Evolutionary conservation across 2,329 filamentous ascomycete genomes (phyloP), one percentile per base, ranked within the genome.

Genomic region (Botrytis medusae): DNA sequence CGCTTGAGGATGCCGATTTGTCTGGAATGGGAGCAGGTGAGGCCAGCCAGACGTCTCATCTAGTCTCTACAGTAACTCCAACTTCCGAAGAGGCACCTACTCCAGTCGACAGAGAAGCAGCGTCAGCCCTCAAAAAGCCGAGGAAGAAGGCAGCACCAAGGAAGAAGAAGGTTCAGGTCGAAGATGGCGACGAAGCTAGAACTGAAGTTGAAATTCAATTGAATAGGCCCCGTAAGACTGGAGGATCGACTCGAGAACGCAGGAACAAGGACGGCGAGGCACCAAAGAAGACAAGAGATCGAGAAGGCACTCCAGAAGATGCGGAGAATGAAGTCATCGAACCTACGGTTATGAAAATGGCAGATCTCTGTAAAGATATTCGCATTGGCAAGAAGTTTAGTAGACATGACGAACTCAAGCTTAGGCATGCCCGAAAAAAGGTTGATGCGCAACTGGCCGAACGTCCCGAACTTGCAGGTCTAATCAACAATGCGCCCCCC

Each of bases 351-450:
- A 86, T 92, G 40, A 93, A 89, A 71, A 93, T 96, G 90, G 87
- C 86, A 61, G 91, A 94, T 73, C 83, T 96, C 4, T 92, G 89
- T 68, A 88, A 87, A 75, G 91, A 93, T 78, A 84, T 92, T 70
- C 86, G 87, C 34, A 91, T 91, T 72, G 93, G 93, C 73, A 93
- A 92, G 80, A 90, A 91, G 74, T 95, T 93, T 72, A 91, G 90
- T 78, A 87, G 91, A 4, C 92, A 94, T 77, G 89, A 90, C 78
- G 90, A 92, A 78, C 90, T 96, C 77, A 88, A 90, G 60, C 86
- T 90, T 76, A 89, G 93, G 61, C 87, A 93, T 82, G 82, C 85
- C 62, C 84, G 87, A 75, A 74, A 82, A 81, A 78, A 75, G 81
- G 83, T 73, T 22, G 75, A 72, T 77, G 78, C 74, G 68, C 82